Evolutionary conservation across 2,329 filamentous ascomycete species (phyloP), one percentile per base, ranked within the genome.

Genomic region (Orbilia quercus): DNA sequence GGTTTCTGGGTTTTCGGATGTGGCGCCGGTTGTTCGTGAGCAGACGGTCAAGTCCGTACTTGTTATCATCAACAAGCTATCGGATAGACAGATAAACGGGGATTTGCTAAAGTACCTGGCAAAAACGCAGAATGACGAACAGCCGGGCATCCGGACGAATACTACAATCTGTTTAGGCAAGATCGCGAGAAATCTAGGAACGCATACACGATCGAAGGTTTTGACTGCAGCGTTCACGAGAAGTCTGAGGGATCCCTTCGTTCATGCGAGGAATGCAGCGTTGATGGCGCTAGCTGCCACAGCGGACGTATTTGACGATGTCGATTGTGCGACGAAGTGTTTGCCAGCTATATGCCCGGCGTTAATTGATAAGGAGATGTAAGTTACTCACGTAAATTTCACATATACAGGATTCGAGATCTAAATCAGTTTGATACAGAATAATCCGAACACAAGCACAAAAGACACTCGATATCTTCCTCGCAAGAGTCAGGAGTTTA

Each of bases 151-250:
- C 76, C 88, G 95, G 74, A 99, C 95, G 7, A 99, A 99, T 80
- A 99, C 95, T 0, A 99, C 95, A 1, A 99, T 99, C 64, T 98
- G 94, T 79, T 82, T 99, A 0, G 95, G 95, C 20, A 98, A 97
- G 79, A 97, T 99, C 77, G 93, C 95, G 12, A 93, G 92, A 77
- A 90, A 96, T 77, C 84, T 99, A 0, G 91, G 92, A 1, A 84
- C 86, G 20, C 84, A 91, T 76, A 91, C 91, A 2, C 86, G 95
- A 75, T 86, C 90, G 51, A 99, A 98, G 80, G 94, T 99, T 0
- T 86, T 99, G 23, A 90, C 93, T 58, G 95, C 95, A 6, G 95
- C 95, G 0, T 99, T 99, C 79, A 89, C 90, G 1, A 88, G 95
- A 23, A 92, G 95, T 0, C 84, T 98, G 2, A 86, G 93, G 54